These are phyloP conservation scores for Xylariaceae sp. DNA, from an alignment of 2,329 filamentous ascomycete species.

Conservation along the genomic window DNA sequence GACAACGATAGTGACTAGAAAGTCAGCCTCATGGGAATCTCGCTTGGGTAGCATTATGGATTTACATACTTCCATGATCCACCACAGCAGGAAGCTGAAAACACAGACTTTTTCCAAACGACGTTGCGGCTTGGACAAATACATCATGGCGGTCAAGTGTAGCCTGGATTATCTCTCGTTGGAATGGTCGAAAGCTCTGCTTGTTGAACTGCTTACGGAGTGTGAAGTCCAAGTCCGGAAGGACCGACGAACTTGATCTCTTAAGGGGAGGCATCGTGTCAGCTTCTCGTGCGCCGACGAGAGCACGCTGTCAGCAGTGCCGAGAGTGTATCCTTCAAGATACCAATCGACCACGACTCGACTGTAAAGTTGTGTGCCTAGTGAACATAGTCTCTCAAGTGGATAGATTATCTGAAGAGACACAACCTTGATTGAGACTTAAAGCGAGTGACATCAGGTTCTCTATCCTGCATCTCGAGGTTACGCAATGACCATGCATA, in stretches of 20 bases:
- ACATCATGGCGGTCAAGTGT: slow-evolving; percentile 83
- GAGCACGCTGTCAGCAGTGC: too few relatives aligned
- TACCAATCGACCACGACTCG: too few relatives aligned
- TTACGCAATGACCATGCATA: too few relatives aligned
- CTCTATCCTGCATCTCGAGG: too few relatives aligned
- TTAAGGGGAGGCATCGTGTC: slow-evolving; percentile 27
- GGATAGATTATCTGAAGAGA: too few relatives aligned
- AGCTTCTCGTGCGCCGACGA: background rate
- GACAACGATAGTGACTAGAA: slow-evolving; percentile 60
- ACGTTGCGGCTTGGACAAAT: slow-evolving; percentile 85
- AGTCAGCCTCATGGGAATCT: slow-evolving; percentile 5
- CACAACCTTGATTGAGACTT: too few relatives aligned
- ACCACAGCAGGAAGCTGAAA: slow-evolving; percentile 89
- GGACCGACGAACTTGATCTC: slow-evolving; percentile 29
- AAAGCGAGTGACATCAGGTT: too few relatives aligned
- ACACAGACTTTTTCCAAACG: slow-evolving; percentile 90
- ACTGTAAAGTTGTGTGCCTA: too few relatives aligned
- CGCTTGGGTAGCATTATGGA: background rate
- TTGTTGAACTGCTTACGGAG: slow-evolving; percentile 63
- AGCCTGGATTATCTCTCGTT: slow-evolving; percentile 82
- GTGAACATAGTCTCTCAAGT: too few relatives aligned
- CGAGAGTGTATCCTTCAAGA: too few relatives aligned
- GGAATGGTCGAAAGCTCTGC: slow-evolving; percentile 61
- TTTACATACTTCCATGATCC: slow-evolving; percentile 70
- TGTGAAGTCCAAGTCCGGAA: slow-evolving; percentile 59